Evolutionary conservation across 1,139 yeast genomes (phyloP), one percentile per base, ranked within the genome.

Genomic region (Sugiyamaella japonica): DNA sequence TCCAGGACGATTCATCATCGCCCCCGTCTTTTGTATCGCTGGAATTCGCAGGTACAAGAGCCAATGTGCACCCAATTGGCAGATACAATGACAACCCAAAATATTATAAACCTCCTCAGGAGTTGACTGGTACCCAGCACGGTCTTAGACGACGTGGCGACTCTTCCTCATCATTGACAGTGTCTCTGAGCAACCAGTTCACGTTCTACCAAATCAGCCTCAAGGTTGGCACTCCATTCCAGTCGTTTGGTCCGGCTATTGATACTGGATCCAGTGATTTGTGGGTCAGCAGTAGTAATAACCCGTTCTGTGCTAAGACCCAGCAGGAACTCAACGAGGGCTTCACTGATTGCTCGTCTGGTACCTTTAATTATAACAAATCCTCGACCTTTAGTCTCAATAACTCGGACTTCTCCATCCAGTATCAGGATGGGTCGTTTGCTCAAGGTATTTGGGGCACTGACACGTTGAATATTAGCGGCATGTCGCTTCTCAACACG

Each of bases 101-200:
- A 17, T 48, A 48, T 17, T 32, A 13, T 15, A 29, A 48, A 20
- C 40, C 36, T 4, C 46, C 46, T 20, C 80, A 80, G 2, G 98
- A 98, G 0, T 80, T 91, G 6, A 82, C 95, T 61, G 34, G 34
- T 29, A 78, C 76, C 8, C 78, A 85, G 0, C 88, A 86, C 69
- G 98, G 97, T 0, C 72, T 90, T n/a, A 45, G 13, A 25, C 40
- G 40, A 8, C 29, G 51, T 17, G 51, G 29, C 15, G 28, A 45
- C 12, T 13, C 34, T 17, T 25, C 28, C 16, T 43, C 29, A 7
- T 9, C 48, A 1, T 6, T 49, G 16, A 10, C 42, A 3, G 59
- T 61, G 10, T 50, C 55, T 13, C 50, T 63, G 13, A 42, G 50
- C 20, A 66, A 66, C 56, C 52, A 56, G 54, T 55, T 56, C 56